Evolutionary conservation across 2,329 filamentous ascomycete genomes (phyloP), one percentile per base, ranked within the genome.

Genomic region (Curvularia sp.): DNA sequence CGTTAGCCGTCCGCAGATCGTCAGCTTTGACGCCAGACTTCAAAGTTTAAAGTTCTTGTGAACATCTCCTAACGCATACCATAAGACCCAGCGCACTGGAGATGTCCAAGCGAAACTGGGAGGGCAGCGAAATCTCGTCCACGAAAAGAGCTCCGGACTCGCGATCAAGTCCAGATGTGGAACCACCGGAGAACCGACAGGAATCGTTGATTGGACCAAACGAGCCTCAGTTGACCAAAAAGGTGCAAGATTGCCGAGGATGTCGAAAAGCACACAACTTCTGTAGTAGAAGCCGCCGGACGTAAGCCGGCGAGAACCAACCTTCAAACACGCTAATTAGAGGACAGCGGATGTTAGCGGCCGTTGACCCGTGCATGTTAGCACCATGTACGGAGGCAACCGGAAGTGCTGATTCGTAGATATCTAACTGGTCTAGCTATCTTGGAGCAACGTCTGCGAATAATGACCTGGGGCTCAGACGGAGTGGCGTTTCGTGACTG

Each of bases 41-140:
- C 30, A 46, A 46, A 56, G 48, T 56, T 24, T 52, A 56, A 52
- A 43, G 30, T 31, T 31, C n/a, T n/a, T 38, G 26, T 38, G 24
- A 26, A 46, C n/a, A n/a, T 15, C 38, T n/a, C 18, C 41, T 52
- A 46, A 46, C 30, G 44, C 22, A 30, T 43, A 22, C n/a, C 39
- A 31, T 52, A 13, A 24, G 24, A 35, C 54, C 41, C 39, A 46
- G 22, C 1, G 28, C 18, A 31, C 30, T 39, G 44, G 7, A 12
- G 10, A 12, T 35, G 30, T 24, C 48, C 26, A 30, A 41, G 41
- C 42, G 26, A 1, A n/a, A 31, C 33, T n/a, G 54, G 48, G 24
- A 52, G n/a, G 20, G 39, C n/a, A 30, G 50, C 22, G 12, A 52
- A 15, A 8, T 28, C 15, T 46, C 31, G 41, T 44, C 31, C 31